Evolutionary conservation across 805 yeast species (phyloP).

Genomic region (Metschnikowia cerradonensis): DNA sequence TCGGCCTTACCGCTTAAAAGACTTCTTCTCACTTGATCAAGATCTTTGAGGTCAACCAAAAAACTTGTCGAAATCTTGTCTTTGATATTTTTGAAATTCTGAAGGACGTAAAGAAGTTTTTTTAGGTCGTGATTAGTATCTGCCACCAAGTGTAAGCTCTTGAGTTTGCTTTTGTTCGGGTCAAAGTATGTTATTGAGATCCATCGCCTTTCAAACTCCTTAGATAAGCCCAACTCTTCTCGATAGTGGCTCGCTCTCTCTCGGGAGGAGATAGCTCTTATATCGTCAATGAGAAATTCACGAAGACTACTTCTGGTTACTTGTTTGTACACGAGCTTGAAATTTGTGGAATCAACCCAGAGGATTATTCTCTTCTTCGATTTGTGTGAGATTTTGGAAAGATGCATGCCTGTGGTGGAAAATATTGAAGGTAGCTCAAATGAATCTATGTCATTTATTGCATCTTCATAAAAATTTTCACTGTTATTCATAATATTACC

Average conservation of each 20-base stretch:
- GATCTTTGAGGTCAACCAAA: conserved; percentile 36
- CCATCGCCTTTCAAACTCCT: conserved; percentile 69
- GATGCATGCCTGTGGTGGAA: conserved; percentile 55
- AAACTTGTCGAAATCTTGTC: conserved; percentile 56
- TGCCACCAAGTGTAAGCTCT: conserved; percentile 78
- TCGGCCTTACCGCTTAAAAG: conserved; percentile 23
- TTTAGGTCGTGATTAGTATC: conserved; percentile 55
- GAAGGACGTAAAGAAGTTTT: conserved; percentile 52
- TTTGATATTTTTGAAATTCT: conserved; percentile 59
- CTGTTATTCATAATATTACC: not conserved
- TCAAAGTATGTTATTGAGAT: conserved; percentile 70
- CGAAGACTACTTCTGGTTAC: conserved; percentile 17
- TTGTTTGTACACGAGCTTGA: conserved; percentile 49
- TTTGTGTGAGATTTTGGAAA: conserved; percentile 66
- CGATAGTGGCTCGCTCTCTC: conserved; percentile 78
- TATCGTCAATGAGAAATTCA: conserved; percentile 52
- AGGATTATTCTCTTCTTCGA: conserved; percentile 60
- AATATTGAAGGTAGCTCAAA: conserved; percentile 31
- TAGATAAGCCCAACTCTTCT: conserved; percentile 74
- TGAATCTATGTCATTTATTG: conserved; percentile 11
- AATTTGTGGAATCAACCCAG: conserved; percentile 51
- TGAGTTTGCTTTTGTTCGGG: conserved; percentile 56
- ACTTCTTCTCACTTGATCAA: conserved; percentile 26
- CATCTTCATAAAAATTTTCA: not conserved
- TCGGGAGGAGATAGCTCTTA: conserved; percentile 57